These are phyloP conservation scores for Tilletia setariae DNA, from an alignment of 1,284 basidiomycete genomes.

Conservation along the genomic window DNA sequence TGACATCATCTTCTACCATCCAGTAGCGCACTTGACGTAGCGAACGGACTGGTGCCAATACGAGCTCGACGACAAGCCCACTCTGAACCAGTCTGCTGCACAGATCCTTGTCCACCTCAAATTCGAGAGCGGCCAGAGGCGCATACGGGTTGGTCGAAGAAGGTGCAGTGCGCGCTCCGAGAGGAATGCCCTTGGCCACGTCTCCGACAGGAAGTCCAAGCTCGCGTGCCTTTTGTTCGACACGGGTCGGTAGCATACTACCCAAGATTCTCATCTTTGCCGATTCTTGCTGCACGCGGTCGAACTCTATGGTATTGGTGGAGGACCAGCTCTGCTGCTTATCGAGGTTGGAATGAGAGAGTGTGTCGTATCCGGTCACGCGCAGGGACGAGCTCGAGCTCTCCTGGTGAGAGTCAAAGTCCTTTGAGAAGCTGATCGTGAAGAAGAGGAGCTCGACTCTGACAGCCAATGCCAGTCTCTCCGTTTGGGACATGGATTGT, in stretches of 20 bases:
- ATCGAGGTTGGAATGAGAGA: not conserved
- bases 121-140: conserved; percentile 9
- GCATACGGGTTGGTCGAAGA: not conserved
- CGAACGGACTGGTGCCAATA: conserved; percentile 4
- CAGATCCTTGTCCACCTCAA: not conserved
- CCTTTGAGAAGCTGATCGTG: conserved; percentile 3
- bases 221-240: not conserved
- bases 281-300: not conserved
- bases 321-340: not conserved
- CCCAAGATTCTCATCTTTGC: not conserved
- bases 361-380: conserved; percentile 12
- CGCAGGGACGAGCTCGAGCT: not conserved
- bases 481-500: not conserved
- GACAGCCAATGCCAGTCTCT: conserved; percentile 6
- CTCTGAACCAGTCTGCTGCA: conserved; percentile 9
- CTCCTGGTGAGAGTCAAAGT: not conserved
- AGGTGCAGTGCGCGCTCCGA: not conserved
- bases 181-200: not conserved
- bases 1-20: conserved; percentile 9
- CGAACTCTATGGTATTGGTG: conserved; percentile 1
- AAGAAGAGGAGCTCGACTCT: conserved; percentile 5
- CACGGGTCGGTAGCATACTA: conserved; percentile 3
- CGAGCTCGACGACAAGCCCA: conserved; percentile 8
- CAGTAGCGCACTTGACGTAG: conserved; percentile 10
- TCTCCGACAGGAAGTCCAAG: not conserved